Evolutionary conservation across 2,329 filamentous ascomycete genomes (phyloP).

Genomic region (Calonectria hongkongensis): DNA sequence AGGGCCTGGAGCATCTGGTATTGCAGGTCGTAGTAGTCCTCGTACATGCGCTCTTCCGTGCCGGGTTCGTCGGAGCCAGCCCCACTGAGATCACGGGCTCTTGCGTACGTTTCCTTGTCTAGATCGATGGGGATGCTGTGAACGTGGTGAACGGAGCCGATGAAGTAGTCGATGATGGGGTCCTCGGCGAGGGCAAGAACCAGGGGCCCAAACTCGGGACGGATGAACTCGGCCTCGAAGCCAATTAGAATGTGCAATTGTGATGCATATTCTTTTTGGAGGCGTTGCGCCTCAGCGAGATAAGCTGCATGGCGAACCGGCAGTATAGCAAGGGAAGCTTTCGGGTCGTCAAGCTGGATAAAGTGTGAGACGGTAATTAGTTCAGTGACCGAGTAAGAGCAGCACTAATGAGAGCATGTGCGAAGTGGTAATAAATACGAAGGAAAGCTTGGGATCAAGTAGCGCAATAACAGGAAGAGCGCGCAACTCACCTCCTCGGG

Average conservation of each 20-base stretch:
- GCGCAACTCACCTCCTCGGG: conserved; percentile 85
- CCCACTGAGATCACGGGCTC: conserved; percentile 60
- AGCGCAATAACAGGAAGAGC: not conserved
- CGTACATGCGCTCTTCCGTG: conserved; percentile 83
- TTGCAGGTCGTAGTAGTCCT: conserved; percentile 92
- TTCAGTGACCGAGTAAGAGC: not conserved
- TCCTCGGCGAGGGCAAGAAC: conserved; percentile 77
- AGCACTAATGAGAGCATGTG: not conserved
- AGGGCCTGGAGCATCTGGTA: conserved; percentile 84
- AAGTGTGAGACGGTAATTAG: conserved; percentile 31
- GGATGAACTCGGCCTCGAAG: conserved; percentile 96
- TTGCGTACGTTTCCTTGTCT: conserved; percentile 79
- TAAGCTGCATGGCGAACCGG: conserved; percentile 80
- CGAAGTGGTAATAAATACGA: not conserved
- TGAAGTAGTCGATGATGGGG: conserved; percentile 87
- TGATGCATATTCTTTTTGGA: conserved; percentile 81
- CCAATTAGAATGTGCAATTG: conserved; percentile 89
- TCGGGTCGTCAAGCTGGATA: conserved; percentile 68
- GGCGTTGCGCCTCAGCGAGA: conserved; percentile 82
- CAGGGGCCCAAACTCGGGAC: conserved; percentile 75
- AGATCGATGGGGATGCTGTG: conserved; percentile 93
- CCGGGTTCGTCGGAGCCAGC: conserved; percentile 75
- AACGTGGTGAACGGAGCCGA: conserved; percentile 95
- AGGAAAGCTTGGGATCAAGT: not conserved
- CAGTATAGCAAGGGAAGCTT: conserved; percentile 69